Evolutionary conservation across 768 basidiomycete species (phyloP).

Genomic region (Kondoa subrosea): DNA sequence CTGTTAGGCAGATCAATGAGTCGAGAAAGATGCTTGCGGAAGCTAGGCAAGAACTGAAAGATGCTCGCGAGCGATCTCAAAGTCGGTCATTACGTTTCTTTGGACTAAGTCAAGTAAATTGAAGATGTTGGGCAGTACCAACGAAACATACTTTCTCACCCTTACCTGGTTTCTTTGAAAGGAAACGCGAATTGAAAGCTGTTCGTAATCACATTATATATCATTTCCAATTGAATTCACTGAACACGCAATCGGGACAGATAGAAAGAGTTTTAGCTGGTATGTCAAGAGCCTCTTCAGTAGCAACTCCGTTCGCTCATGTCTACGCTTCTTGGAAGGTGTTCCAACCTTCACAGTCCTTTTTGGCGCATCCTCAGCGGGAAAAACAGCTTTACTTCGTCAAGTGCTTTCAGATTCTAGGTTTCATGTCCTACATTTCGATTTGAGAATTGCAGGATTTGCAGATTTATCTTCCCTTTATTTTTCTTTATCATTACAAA

Average conservation of each 20-base stretch:
- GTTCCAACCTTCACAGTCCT: conserved; percentile 54
- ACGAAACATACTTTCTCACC: conserved; percentile 62
- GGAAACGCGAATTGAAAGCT: conserved; percentile 49
- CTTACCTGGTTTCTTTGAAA: conserved; percentile 55
- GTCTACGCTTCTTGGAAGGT: too few relatives aligned
- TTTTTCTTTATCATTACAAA: conserved; percentile 15
- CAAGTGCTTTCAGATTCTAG: conserved; percentile 52
- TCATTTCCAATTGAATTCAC: background rate
- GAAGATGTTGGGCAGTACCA: conserved; percentile 32
- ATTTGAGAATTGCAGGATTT: conserved; percentile 41
- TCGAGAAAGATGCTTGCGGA: conserved; percentile 60
- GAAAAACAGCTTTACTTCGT: conserved; percentile 66
- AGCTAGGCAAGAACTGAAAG: conserved; percentile 54
- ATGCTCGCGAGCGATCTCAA: conserved; percentile 47
- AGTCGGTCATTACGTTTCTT: conserved; percentile 27
- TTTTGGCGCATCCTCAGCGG: conserved; percentile 63
- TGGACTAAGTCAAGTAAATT: too few relatives aligned
- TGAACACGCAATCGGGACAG: background rate
- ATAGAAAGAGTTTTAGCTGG: conserved; percentile 7
- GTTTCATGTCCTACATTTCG: conserved; percentile 69
- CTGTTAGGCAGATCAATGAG: conserved; percentile 61
- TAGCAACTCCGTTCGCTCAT: too few relatives aligned
- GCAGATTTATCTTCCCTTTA: conserved; percentile 65
- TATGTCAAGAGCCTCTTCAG: too few relatives aligned
- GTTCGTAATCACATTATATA: conserved; percentile 37